Evolutionary conservation across 805 yeast genomes (phyloP).

Genomic region (Nakazawaea anatomiae): DNA sequence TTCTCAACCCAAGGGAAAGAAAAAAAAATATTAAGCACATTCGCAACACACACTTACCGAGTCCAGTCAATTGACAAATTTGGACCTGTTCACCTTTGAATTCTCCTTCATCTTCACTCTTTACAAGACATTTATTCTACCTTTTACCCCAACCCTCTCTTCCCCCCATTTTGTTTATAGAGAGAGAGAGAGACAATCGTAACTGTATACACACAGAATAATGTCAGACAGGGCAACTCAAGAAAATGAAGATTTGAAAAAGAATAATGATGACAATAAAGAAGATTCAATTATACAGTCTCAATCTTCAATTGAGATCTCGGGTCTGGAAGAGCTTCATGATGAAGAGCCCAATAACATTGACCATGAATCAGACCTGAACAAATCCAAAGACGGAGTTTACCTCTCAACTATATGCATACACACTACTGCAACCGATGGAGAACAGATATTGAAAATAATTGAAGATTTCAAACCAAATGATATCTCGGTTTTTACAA

Average conservation of each 20-base stretch:
- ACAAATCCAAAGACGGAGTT: not conserved
- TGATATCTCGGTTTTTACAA: not conserved
- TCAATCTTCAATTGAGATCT: not conserved
- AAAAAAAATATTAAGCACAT: no score
- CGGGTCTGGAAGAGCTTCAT: not conserved
- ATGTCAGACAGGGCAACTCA: not conserved
- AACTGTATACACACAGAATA: not conserved
- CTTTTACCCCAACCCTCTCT: no score
- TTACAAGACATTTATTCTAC: no score
- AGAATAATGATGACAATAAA: not conserved
- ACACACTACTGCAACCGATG: not conserved
- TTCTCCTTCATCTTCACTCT: no score
- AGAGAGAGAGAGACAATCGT: not conserved
- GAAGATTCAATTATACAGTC: not conserved
- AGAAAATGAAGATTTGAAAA: not conserved
- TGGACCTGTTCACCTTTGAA: no score
- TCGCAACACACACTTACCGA: no score
- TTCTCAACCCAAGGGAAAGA: not conserved
- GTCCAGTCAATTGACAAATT: no score
- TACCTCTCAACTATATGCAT: not conserved
- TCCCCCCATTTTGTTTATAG: no score
- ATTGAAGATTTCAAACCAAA: not conserved
- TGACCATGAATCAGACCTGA: slow-evolving; percentile 2
- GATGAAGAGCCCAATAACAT: not conserved
- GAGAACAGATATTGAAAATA: not conserved